Conservation (phyloP, 2,329 filamentous ascomycete species). For the Sporothrix phasma region DNA sequence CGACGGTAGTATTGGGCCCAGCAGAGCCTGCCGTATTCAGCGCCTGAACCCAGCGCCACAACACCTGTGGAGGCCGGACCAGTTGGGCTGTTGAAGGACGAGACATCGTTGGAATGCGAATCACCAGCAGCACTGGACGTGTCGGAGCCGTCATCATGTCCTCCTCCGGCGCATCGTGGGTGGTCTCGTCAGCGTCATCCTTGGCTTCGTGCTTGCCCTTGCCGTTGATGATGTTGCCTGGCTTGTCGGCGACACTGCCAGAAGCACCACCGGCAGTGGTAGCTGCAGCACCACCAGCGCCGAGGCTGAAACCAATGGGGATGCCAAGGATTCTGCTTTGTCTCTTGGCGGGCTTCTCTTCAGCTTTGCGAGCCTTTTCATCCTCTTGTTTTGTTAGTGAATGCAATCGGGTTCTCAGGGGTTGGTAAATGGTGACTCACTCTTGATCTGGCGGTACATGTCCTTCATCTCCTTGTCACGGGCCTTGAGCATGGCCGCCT, state of each 20-base stretch:
- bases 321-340: neutral
- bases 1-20: neutral
- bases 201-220: neutral
- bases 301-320: slow-evolving; percentile 22
- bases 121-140: neutral
- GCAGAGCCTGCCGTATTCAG: neutral
- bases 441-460: slow-evolving; percentile 45
- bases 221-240: neutral
- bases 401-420: too few species aligned
- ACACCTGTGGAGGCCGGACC: neutral
- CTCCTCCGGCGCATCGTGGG: neutral
- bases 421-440: slow-evolving; percentile 30
- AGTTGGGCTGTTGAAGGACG: neutral
- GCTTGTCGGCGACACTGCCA: neutral
- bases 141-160: slow-evolving; percentile 10
- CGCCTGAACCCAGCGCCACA: neutral
- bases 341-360: slow-evolving; percentile 30
- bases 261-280: neutral
- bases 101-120: neutral
- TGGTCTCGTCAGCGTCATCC: neutral
- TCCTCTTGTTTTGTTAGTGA: slow-evolving; percentile 27
- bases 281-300: slow-evolving; percentile 29
- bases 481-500: slow-evolving; percentile 34
- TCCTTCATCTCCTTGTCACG: slow-evolving; percentile 45
- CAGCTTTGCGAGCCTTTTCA: slow-evolving; percentile 34